phyloP scores from a whole-genome alignment of 1,139 yeast genomes.

The Protomyces inouyei region DNA sequence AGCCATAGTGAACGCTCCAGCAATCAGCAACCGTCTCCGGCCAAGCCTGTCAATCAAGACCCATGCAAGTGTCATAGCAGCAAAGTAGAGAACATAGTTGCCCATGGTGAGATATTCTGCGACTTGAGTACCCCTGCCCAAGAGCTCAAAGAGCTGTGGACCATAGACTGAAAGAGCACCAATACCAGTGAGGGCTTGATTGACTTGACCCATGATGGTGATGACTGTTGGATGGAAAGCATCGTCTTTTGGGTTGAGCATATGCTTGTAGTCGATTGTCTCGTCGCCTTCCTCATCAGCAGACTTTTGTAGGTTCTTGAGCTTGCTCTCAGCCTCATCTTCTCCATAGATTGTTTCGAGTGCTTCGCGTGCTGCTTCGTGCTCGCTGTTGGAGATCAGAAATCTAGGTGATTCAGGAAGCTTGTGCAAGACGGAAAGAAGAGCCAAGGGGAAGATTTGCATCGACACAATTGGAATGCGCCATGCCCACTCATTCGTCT shows the following conservation, averaged over 20 bases:
- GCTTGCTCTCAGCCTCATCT: slow-evolving; percentile 7
- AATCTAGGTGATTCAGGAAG: slow-evolving; percentile 21
- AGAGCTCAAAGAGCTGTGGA: slow-evolving; percentile 15
- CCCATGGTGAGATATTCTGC: slow-evolving; percentile 25
- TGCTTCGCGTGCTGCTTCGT: slow-evolving; percentile 10
- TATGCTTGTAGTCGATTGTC: slow-evolving; percentile 8
- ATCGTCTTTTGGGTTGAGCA: slow-evolving; percentile 25
- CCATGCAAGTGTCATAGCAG: slow-evolving; percentile 24
- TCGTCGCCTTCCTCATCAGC: slow-evolving; percentile 14
- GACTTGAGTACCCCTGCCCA: slow-evolving; percentile 9
- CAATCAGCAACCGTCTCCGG: slow-evolving; percentile 2
- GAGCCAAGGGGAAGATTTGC: slow-evolving; percentile 18
- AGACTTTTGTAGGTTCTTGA: slow-evolving; percentile 14
- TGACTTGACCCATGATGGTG: slow-evolving; percentile 24
- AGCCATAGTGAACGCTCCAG: slow-evolving; percentile 15
- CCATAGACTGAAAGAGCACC: slow-evolving; percentile 24
- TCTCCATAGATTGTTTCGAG: slow-evolving; percentile 6
- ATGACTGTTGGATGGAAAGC: slow-evolving; percentile 22
- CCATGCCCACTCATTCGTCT: slow-evolving; percentile 21
- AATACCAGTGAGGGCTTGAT: slow-evolving; percentile 25
- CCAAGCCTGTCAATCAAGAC: slow-evolving; percentile 23
- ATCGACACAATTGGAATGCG: slow-evolving; percentile 19
- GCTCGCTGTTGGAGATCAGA: slow-evolving; percentile 15
- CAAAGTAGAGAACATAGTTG: slow-evolving; percentile 15
- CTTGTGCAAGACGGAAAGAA: slow-evolving; percentile 18